Conservation (phyloP, 768 basidiomycete genomes). For the Pleurotus citrinopileatus region DNA sequence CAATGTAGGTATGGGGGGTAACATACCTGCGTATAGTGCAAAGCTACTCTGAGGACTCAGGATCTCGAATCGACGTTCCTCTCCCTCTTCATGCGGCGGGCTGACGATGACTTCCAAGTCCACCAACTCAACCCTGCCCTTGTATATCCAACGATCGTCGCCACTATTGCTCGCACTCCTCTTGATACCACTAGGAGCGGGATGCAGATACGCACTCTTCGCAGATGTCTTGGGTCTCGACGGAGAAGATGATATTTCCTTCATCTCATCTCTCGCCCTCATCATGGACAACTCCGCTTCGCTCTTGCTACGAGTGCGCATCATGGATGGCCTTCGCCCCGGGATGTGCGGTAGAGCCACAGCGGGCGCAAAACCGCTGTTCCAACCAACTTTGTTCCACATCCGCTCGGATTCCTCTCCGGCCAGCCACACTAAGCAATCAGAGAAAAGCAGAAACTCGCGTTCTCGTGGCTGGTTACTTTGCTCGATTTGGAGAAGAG, state of each 20-base stretch:
- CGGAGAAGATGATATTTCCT: background rate
- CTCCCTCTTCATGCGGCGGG: constrained; percentile 41
- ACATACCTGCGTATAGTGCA: constrained; percentile 65
- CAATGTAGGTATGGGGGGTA: background rate
- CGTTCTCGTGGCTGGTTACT: constrained; percentile 51
- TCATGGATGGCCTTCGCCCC: constrained; percentile 29
- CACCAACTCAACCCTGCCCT: constrained; percentile 65
- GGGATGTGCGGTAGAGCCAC: constrained; percentile 15
- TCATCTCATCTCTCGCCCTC: constrained; percentile 8
- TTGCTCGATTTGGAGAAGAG: constrained; percentile 54
- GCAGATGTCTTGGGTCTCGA: constrained; percentile 3
- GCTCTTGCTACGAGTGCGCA: constrained; percentile 54
- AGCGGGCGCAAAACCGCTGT: constrained; percentile 17
- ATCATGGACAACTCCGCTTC: constrained; percentile 49
- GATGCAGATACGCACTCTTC: constrained; percentile 12
- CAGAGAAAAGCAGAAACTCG: constrained; percentile 81
- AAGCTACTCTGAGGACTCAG: constrained; percentile 78
- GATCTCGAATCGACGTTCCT: constrained; percentile 65
- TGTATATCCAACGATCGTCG: constrained; percentile 74
- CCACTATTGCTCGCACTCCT: constrained; percentile 24
- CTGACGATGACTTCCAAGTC: constrained; percentile 73
- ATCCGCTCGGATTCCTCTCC: constrained; percentile 39
- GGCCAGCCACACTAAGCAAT: constrained; percentile 77
- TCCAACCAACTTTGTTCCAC: constrained; percentile 29
- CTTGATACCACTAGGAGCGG: constrained; percentile 29